Evolutionary conservation across 177 flowering plant species (phyloP), one percentile per base, ranked within the genome.

Genomic region (Telopea speciosissima): DNA sequence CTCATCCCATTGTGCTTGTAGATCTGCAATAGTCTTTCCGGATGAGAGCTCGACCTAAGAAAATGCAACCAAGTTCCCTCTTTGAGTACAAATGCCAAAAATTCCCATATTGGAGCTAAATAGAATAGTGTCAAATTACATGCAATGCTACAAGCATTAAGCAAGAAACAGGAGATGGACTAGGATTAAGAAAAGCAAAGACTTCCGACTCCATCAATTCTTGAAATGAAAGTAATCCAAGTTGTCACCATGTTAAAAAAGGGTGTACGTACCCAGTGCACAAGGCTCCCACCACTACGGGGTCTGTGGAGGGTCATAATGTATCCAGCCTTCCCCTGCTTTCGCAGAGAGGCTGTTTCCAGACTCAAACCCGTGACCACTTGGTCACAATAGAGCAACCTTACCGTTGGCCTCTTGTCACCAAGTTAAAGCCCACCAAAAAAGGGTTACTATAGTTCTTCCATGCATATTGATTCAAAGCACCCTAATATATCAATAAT

Each of bases 1-100:
- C 63, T 82, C 84, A 72, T 85, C 89, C 73, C 87, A 68, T 22
- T 85, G 71, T 21, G 96, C 92, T 62, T 79, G 67, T 7, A 84
- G 45, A 68, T 84, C 86, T 24, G 59, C 75, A 26, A 92, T 89
- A 62, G 61, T 72, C 76, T 85, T 73, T n/a, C 79, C 89, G 13
- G 96, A 89, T 63, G 92, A 77, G 5, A 91, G 85, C 77, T 81
- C 88, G 36, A 87, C 85, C 93, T 91, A 78, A 65, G 62, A 60
- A 79, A 74, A 64, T 9, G 54, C 3, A 31, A 44, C 11, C 62
- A 42, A 68, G 44, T 68, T 61, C 7, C 49, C 9, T 40, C 26
- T n/a, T 8, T 45, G 4, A 52, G 44, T 61, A 62, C 25, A 65
- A 66, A 72, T 66, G 70, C 24, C 19, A 17, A 4, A 17, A 4